Base-by-base conservation (phyloP, 805 yeast genomes). In the Candida cerambycidarum region DNA sequence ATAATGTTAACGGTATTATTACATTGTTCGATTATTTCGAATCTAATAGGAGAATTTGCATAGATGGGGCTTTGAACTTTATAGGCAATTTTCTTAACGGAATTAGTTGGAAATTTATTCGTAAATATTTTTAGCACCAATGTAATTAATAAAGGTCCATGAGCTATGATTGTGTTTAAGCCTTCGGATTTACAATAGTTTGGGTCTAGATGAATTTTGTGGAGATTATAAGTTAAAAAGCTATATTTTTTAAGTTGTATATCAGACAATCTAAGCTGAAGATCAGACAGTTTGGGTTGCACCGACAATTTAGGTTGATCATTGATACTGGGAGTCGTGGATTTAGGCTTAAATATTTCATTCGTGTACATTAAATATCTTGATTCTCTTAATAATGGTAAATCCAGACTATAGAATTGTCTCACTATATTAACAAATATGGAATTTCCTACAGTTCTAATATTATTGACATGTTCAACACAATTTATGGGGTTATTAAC, bases 201-300 rank as follows among this genome's bases (percentile, higher is more conserved):
- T 5, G 61, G 58, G 55, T 87, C 86, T 59, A 80, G 82, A 63
- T 92, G 99, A 30, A 92, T 87, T 44, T 76, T 74, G 62, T 92
- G 99, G 3, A 95, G 73, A 58, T 92, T 92, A 64, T 82, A 82
- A 1, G 93, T 82, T 41, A 93, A 59, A 10, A 87, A 83, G 34
- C 92, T 82, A 63, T 81, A 86, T 47, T 88, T 66, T 50, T 80
- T n/a, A 12, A 47, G 16, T 11, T 47, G 39, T 5, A 16, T 9
- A 3, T 28, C 41, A 18, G 38, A 10, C 18, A 34, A 24, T 5
- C 34, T 16, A 3, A 27, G 18, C 13, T 14, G 3, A 14, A 29
- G 23, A 21, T 21, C 8, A n/a, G 9, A 21, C 25, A 21, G 10
- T 21, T 21, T 7, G 25, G 25, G 25, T 16, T 13, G 14, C 5